These are phyloP conservation scores for Prunus campanulata DNA, from an alignment of 306 rosid species.

Conservation along the genomic window DNA sequence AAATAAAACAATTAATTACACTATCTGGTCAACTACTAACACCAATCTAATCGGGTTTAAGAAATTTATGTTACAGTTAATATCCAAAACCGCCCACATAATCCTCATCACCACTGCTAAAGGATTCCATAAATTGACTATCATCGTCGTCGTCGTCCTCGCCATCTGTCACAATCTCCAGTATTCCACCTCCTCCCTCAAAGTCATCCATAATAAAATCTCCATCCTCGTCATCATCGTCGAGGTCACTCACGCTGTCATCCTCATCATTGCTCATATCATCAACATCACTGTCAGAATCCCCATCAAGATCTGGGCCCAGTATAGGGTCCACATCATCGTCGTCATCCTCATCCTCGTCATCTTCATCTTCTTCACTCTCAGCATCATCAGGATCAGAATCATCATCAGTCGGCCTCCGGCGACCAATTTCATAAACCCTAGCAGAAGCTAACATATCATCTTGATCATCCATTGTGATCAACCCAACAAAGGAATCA, in stretches of 20 bases:
- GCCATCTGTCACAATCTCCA: constrained; percentile 69
- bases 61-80: constrained; percentile 29
- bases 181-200: constrained; percentile 57
- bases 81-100: constrained; percentile 58
- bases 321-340: constrained; percentile 56
- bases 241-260: constrained; percentile 61
- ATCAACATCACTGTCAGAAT: constrained; percentile 69
- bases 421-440: constrained; percentile 85
- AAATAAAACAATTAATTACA: constrained; percentile 42
- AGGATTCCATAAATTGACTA: constrained; percentile 54
- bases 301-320: constrained; percentile 83
- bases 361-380: constrained; percentile 87
- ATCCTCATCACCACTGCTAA: constrained; percentile 76
- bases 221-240: constrained; percentile 60
- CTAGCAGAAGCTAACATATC: constrained; percentile 93
- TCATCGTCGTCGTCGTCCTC: constrained; percentile 84
- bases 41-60: background rate
- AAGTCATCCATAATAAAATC: constrained; percentile 72
- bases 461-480: constrained; percentile 94
- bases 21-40: constrained; percentile 10
- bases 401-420: constrained; percentile 91
- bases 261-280: constrained; percentile 67
- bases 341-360: constrained; percentile 52
- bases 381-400: constrained; percentile 98
- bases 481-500: constrained; percentile 90